These are phyloP conservation scores for Aspergillus sp. DNA, from an alignment of 2,329 filamentous ascomycete genomes.

Conservation along the genomic window DNA sequence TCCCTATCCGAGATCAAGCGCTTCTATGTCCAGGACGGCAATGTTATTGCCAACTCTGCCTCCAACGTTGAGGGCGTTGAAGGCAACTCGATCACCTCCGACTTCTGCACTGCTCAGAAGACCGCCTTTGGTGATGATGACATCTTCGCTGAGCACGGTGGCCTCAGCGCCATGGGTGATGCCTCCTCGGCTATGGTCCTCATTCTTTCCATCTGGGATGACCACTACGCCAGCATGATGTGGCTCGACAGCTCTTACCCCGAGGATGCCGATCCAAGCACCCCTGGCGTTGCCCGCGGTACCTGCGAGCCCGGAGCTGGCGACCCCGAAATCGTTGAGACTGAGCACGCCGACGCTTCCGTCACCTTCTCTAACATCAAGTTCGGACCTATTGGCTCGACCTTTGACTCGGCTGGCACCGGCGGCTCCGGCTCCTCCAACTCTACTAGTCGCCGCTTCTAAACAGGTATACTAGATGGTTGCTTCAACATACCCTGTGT, in stretches of 20 bases:
- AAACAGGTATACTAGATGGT: background rate
- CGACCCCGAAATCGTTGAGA: conserved; percentile 52
- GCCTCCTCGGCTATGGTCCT: conserved; percentile 61
- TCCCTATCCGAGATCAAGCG: conserved; percentile 61
- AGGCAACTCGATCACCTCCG: conserved; percentile 56
- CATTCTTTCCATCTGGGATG: conserved; percentile 62
- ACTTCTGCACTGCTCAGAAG: conserved; percentile 59
- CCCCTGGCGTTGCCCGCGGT: conserved; percentile 54
- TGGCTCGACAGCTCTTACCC: conserved; percentile 71
- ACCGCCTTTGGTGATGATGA: conserved; percentile 54
- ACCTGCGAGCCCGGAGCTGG: conserved; percentile 54
- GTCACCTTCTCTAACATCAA: conserved; percentile 61
- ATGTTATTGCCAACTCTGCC: conserved; percentile 56
- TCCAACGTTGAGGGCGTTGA: conserved; percentile 47
- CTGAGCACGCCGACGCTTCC: conserved; percentile 45
- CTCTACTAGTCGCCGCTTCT: conserved; percentile 2
- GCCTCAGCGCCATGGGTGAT: conserved; percentile 53
- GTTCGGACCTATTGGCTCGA: conserved; percentile 57
- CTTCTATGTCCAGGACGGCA: conserved; percentile 64
- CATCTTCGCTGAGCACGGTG: conserved; percentile 55
- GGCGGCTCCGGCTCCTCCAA: no score
- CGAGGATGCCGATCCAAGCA: conserved; percentile 40
- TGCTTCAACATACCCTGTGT: background rate
- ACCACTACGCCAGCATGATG: conserved; percentile 67
- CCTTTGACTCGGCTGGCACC: conserved; percentile 34